Evolutionary conservation across 768 basidiomycete species (phyloP).

Genomic region (Russula griseocarnosa): DNA sequence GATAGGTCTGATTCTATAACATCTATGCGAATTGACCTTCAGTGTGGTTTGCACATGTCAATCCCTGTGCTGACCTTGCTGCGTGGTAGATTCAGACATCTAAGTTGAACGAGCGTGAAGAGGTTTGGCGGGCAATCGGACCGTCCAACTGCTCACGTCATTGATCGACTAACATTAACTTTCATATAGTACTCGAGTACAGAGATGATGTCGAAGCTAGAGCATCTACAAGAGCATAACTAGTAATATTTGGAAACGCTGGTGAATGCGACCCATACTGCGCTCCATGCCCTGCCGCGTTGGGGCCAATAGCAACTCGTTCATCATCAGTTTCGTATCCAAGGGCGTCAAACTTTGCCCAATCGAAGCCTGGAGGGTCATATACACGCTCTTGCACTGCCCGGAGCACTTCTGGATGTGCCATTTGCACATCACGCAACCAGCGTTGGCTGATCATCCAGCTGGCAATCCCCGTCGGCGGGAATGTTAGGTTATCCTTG

Average conservation of each 20-base stretch:
- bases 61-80: conserved; percentile 2
- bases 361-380: conserved; percentile 49
- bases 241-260: conserved; percentile 21
- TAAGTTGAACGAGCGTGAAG: too few relatives aligned
- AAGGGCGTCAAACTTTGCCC: conserved; percentile 46
- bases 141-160: background rate
- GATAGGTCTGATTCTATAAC: background rate
- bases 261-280: conserved; percentile 25
- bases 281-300: conserved; percentile 12
- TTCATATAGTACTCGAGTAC: too few relatives aligned
- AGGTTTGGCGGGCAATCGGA: background rate
- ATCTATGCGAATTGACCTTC: conserved; percentile 2
- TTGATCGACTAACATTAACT: background rate
- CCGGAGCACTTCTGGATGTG: conserved; percentile 47
- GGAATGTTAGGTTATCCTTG: conserved; percentile 56
- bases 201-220: conserved; percentile 24
- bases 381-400: conserved; percentile 43
- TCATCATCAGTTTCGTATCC: conserved; percentile 55
- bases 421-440: conserved; percentile 42
- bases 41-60: background rate
- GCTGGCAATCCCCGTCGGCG: conserved; percentile 57
- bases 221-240: conserved; percentile 34
- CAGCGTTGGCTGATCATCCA: conserved; percentile 79
- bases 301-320: conserved; percentile 18
- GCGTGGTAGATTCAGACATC: conserved; percentile 1